Percentiles rank a stretch among this genome's conserved stretches.
These are phyloP conservation scores for Neurospora sp. DNA, from an alignment of 495 filamentous ascomycete species.

Conservation along the genomic window DNA sequence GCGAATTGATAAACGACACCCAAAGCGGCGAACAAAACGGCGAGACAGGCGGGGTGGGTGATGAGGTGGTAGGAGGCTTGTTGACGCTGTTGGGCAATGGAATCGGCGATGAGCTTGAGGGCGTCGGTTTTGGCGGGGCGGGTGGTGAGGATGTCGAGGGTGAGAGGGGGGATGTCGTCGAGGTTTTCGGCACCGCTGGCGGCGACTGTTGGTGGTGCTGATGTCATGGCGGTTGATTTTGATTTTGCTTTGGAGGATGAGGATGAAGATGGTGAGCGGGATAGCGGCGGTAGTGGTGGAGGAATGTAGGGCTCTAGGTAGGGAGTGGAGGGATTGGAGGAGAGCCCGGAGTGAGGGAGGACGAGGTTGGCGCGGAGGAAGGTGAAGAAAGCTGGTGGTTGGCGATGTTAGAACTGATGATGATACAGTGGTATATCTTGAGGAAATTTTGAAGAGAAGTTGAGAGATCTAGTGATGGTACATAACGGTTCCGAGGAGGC, in stretches of 20 bases:
- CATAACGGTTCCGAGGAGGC: background rate
- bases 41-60: conserved; percentile 31
- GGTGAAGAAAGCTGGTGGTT: conserved; percentile 41
- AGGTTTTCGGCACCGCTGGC: conserved; percentile 5
- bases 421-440: background rate
- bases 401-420: conserved; percentile 7
- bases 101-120: conserved; percentile 34
- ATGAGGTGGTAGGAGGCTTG: conserved; percentile 24
- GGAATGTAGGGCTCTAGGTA: conserved; percentile 27
- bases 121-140: conserved; percentile 32
- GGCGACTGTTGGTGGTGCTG: conserved; percentile 4
- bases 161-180: conserved; percentile 32
- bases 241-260: background rate
- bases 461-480: background rate
- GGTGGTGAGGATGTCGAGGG: conserved; percentile 23
- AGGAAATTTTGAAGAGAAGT: background rate
- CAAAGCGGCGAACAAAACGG: conserved; percentile 15
- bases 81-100: conserved; percentile 38
- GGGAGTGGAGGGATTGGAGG: conserved; percentile 30
- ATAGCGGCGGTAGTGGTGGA: background rate
- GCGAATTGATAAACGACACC: conserved; percentile 25
- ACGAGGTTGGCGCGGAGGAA: conserved; percentile 47
- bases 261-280: background rate
- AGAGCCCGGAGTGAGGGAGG: conserved; percentile 33
- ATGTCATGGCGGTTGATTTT: background rate